Evolutionary conservation across 371 early-diverging fungal species (phyloP).

Genomic region (Vairimorpha necatrix): DNA sequence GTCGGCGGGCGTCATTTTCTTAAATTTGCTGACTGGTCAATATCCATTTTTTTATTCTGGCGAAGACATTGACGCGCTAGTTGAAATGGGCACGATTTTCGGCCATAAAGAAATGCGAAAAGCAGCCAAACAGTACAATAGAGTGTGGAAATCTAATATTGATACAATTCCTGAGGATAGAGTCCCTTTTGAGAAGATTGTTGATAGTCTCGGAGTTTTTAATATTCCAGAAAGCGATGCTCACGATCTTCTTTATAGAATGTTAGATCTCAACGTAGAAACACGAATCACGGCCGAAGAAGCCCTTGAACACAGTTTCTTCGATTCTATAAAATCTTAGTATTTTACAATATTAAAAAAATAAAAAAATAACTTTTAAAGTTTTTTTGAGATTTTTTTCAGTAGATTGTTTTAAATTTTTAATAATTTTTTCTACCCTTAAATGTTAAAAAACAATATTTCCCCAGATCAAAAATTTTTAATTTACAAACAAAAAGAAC

Average conservation of each 20-base stretch:
- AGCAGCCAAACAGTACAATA: constrained; percentile 62
- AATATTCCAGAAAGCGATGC: constrained; percentile 42
- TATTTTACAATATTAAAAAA: constrained; percentile 4
- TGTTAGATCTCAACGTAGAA: constrained; percentile 59
- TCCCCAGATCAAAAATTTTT: constrained; percentile 18
- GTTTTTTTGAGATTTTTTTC: too few relatives aligned
- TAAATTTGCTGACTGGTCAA: constrained; percentile 72
- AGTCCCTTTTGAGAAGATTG: constrained; percentile 61
- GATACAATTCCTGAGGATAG: constrained; percentile 57
- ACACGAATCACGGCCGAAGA: constrained; percentile 63
- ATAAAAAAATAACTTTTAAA: too few relatives aligned
- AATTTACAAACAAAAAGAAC: constrained; percentile 48
- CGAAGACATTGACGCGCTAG: constrained; percentile 78
- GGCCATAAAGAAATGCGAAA: constrained; percentile 74
- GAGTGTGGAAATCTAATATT: constrained; percentile 65
- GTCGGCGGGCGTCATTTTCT: constrained; percentile 84
- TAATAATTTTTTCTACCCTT: neutral
- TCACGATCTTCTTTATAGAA: constrained; percentile 61
- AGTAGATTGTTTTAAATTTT: too few relatives aligned
- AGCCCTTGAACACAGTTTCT: constrained; percentile 62
- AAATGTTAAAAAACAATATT: neutral
- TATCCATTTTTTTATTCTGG: constrained; percentile 85
- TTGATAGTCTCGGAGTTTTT: constrained; percentile 44
- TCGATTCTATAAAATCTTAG: constrained; percentile 21
- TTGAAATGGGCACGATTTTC: constrained; percentile 80